Base-by-base conservation (phyloP, 2,329 filamentous ascomycete species). In the Neoarthrinium moseri region DNA sequence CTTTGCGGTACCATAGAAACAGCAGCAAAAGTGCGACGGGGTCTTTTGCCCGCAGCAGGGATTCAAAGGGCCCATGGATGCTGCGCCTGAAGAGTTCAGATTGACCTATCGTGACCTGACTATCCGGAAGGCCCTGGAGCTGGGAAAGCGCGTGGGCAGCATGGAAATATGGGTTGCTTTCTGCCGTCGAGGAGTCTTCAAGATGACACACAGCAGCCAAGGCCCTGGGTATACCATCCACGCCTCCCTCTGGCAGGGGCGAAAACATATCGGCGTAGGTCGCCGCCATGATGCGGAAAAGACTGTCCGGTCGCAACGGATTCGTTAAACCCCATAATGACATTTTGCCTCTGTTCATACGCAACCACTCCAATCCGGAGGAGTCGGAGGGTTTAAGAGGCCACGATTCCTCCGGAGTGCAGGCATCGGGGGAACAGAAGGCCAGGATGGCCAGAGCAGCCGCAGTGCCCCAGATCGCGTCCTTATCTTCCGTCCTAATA, bases 401-500 rank as follows among this genome's bases (percentile, higher is more conserved):
- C 68, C 66, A 70, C 1, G 66, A 56, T 11, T 63, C 49, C 35
- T 64, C 58, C 0, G 62, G 52, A 0, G 43, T 50, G 37, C 40
- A 42, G 2, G 65, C 64, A 35, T 75, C 68, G 0, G 68, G 60
- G 2, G 63, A 67, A 0, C 69, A 61, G 48, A 74, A 73, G 1
- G 63, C 51, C 1, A 74, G 36, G 2, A 74, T 54, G 2, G 62
- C 66, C 0, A 76, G 51, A 6, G 68, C 65, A 18, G 72, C 69
- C 0, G 72, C 72, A 5, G 70, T 72, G 3, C 61, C 69, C 73
- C 73, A 77, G 4, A 76, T 66, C 11, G 72, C 54, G 49, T 77
- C 73, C 33, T 63, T 71, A 15, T 71, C 68, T 41, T 56, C 46
- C 1, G 55, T 33, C 17, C 54, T 34, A 35, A 74, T 64, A 0